Percentiles rank a stretch among this genome's conserved stretches.
Evolutionary conservation across 2,329 filamentous ascomycete species (phyloP).

Genomic region (Clonostachys chloroleuca): DNA sequence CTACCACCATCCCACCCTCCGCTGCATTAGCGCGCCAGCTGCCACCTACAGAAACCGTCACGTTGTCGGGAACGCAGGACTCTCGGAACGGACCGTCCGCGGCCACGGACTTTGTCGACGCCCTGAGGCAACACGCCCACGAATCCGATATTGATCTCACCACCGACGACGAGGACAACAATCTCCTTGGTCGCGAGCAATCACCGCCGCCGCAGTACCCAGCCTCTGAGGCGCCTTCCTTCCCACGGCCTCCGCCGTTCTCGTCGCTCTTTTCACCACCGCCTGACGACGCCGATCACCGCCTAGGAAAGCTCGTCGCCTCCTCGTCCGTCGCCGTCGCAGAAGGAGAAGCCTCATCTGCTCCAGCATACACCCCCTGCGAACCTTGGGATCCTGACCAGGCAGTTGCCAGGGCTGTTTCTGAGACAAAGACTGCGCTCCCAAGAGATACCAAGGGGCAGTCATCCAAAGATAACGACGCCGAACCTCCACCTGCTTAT

Average conservation of each 20-base stretch:
- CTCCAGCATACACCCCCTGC: conserved; percentile 50
- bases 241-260: conserved; percentile 54
- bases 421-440: conserved; percentile 81
- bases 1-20: too few species aligned
- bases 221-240: conserved; percentile 46
- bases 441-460: conserved; percentile 76
- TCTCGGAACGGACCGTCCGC: conserved; percentile 23
- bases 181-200: conserved; percentile 22
- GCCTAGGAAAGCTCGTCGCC: conserved; percentile 1
- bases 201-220: conserved; percentile 59
- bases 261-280: conserved; percentile 51
- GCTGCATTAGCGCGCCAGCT: not conserved
- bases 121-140: conserved; percentile 8
- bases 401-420: conserved; percentile 39
- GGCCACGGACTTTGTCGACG: conserved; percentile 22
- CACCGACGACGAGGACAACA: conserved; percentile 11
- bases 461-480: conserved; percentile 74
- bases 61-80: conserved; percentile 28
- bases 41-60: conserved; percentile 20
- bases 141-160: conserved; percentile 12
- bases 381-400: conserved; percentile 25
- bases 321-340: not conserved
- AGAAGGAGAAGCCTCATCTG: conserved; percentile 26
- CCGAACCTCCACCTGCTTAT: conserved; percentile 93
- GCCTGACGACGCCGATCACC: conserved; percentile 9